Evolutionary conservation across 2,329 filamentous ascomycete genomes (phyloP).

Genomic region (Aspergillus nomiae): DNA sequence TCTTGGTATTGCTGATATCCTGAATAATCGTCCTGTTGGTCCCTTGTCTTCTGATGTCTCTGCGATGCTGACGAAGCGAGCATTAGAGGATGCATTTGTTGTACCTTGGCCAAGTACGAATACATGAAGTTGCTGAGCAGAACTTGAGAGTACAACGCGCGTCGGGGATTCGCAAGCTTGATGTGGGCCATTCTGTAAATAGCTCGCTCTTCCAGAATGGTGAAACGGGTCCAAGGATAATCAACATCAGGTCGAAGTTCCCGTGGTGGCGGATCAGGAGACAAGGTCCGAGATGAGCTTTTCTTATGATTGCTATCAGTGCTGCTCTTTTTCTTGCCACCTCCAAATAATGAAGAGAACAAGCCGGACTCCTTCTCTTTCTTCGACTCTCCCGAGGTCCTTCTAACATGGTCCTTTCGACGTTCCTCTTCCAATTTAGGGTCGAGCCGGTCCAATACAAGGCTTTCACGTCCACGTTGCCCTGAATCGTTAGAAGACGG

Average conservation of each 20-base stretch:
- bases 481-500: constrained; percentile 80
- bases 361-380: constrained; percentile 86
- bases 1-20: constrained; percentile 52
- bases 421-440: constrained; percentile 70
- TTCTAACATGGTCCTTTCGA: constrained; percentile 75
- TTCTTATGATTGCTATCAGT: constrained; percentile 75
- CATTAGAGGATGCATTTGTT: constrained; percentile 97
- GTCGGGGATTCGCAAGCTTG: constrained; percentile 94
- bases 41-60: constrained; percentile 49
- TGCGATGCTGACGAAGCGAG: constrained; percentile 79
- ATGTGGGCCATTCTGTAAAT: constrained; percentile 99
- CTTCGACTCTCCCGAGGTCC: constrained; percentile 66
- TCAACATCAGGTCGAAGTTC: constrained; percentile 83
- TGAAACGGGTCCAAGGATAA: constrained; percentile 94
- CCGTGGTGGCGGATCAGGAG: constrained; percentile 76
- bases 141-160: constrained; percentile 90
- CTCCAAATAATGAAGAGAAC: constrained; percentile 92
- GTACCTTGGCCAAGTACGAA: constrained; percentile 95
- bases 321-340: constrained; percentile 82
- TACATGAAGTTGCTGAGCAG: constrained; percentile 99
- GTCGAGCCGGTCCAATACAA: constrained; percentile 80
- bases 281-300: constrained; percentile 70
- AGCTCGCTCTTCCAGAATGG: constrained; percentile 90
- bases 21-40: constrained; percentile 45
- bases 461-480: constrained; percentile 69